Base-by-base conservation (phyloP, 176 grass and related monocot species). In the Avena eriantha region DNA sequence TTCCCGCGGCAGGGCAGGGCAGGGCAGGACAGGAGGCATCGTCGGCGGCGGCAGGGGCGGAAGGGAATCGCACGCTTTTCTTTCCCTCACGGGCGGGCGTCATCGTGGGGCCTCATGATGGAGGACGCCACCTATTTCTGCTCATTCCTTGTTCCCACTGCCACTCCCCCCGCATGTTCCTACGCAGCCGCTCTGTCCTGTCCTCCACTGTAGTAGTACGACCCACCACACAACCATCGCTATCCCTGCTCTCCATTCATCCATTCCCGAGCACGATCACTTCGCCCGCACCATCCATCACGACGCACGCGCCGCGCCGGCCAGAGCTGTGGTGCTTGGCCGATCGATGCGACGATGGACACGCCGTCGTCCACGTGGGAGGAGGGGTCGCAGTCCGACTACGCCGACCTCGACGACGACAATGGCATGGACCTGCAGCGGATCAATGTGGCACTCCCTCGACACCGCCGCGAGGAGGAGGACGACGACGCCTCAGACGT, bases 311-410 rank as follows among this genome's bases (percentile, higher is more conserved):
- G 45, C 53, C 26, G 26, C 61, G 61, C 51, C 51, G 70, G 24
- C 15, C 48, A n/a, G 77, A 43, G 76, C 12, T 7, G 43, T 18
- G 41, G 23, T 22, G 41, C 57, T 65, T 1, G 47, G 19, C 18
- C 10, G 76, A 43, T 21, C 57, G 17, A 83, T 66, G 82, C 88
- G 47, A 10, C 65, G 11, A 95, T 95, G 91, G 91, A 91, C 64
- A 89, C 88, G 84, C 68, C 86, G 74, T 91, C 93, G 33, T 88
- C 82, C 31, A 89, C 86, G 65, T 89, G 89, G 79, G 91, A 95
- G 50, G 94, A 93, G 81, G 88, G 88, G 55, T 93, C 91, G 17
- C 91, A 95, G 79, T 16, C 83, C 75, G 91, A 93, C 73, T 90
- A 86, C 80, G 89, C 80, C 67, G 89, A 85, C 85, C 65, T 91